These are phyloP conservation scores for Blastomyces emzantsi DNA, from an alignment of 2,329 filamentous ascomycete species.

Conservation along the genomic window DNA sequence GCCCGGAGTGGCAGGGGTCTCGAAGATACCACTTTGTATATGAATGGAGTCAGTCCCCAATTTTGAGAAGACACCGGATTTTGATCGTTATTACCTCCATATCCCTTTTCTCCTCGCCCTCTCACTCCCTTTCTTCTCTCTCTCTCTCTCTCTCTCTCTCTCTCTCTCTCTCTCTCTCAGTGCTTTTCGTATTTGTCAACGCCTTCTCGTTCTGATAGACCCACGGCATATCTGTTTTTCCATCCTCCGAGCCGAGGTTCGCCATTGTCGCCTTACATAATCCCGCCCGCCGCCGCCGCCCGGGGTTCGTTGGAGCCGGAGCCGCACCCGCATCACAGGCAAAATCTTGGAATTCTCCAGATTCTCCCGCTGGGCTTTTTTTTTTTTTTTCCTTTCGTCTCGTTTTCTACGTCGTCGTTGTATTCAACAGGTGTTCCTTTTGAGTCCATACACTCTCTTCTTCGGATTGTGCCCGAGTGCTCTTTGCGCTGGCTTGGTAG, in stretches of 20 bases:
- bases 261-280: background rate
- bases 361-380: background rate
- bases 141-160: constrained; percentile 3
- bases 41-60: background rate
- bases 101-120: background rate
- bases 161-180: background rate
- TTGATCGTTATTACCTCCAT: background rate
- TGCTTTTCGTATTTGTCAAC: background rate
- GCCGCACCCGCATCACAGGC: background rate
- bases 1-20: background rate
- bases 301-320: background rate
- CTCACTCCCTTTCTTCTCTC: background rate
- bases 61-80: background rate
- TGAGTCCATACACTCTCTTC: background rate
- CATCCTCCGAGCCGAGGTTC: background rate
- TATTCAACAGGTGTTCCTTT: background rate
- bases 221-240: background rate
- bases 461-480: background rate
- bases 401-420: background rate
- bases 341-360: background rate
- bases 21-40: background rate
- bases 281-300: background rate
- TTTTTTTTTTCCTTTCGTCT: constrained; percentile 4
- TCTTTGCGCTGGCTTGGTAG: background rate
- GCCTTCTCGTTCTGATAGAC: too few relatives aligned